Conservation (phyloP, 1,284 basidiomycete species). For the Naganishia sp. region DNA sequence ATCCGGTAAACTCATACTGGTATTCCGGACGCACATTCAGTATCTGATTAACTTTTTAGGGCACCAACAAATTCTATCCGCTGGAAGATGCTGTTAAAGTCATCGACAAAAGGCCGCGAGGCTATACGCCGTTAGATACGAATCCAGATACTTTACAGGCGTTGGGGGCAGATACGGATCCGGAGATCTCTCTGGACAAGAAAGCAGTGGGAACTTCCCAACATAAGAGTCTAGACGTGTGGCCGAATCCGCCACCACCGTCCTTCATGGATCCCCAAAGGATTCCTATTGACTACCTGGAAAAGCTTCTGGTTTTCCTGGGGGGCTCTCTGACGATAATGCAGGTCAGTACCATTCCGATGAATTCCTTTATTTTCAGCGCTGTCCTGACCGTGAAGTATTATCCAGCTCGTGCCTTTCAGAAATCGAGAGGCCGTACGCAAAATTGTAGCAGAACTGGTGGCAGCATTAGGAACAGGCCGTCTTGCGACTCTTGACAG, state of each 20-base stretch:
- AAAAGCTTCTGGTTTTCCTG: conserved; percentile 41
- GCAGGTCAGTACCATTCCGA: conserved; percentile 3
- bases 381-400: neutral
- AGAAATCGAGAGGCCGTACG: conserved; percentile 32
- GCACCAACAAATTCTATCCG: conserved; percentile 73
- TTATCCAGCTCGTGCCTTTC: conserved; percentile 39
- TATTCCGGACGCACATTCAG: conserved; percentile 1
- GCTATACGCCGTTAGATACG: conserved; percentile 47
- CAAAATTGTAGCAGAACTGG: conserved; percentile 38
- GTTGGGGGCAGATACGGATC: neutral
- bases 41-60: conserved; percentile 54
- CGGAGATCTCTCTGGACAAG: neutral
- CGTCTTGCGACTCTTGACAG: conserved; percentile 34
- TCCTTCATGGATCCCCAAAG: conserved; percentile 41
- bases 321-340: conserved; percentile 36
- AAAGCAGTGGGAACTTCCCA: conserved; percentile 10
- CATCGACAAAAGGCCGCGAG: conserved; percentile 59
- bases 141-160: conserved; percentile 32
- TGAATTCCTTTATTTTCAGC: no score
- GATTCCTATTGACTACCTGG: conserved; percentile 37
- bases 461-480: conserved; percentile 44
- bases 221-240: conserved; percentile 31
- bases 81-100: conserved; percentile 63
- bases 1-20: conserved; percentile 65
- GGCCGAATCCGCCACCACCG: conserved; percentile 46